phyloP scores from a whole-genome alignment of 768 basidiomycete genomes.

The Boletus reticulatus region DNA sequence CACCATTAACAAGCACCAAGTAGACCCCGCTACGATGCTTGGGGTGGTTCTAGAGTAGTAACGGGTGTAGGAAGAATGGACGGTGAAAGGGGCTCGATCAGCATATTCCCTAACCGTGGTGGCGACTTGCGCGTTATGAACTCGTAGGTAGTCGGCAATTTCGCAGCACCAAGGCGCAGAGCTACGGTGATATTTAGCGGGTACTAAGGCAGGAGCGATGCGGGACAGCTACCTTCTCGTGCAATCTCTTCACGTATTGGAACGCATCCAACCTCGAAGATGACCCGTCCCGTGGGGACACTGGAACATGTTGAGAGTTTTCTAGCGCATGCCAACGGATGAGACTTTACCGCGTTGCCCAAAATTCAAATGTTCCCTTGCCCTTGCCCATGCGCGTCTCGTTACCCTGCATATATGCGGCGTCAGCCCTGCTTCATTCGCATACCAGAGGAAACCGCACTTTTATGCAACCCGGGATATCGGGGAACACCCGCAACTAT shows the following conservation, averaged over 20 bases:
- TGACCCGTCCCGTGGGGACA: conserved; percentile 83
- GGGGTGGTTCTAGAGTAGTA: conserved; percentile 8
- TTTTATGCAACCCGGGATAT: conserved; percentile 97
- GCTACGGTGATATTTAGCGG: conserved; percentile 43
- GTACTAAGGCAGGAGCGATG: not conserved
- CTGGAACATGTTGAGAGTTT: conserved; percentile 38
- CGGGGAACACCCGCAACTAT: conserved; percentile 89
- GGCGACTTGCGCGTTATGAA: conserved; percentile 70
- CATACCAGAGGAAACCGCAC: conserved; percentile 37
- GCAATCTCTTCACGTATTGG: conserved; percentile 92
- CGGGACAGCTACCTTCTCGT: conserved; percentile 66
- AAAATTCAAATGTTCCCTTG: conserved; percentile 96
- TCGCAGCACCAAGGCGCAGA: conserved; percentile 81
- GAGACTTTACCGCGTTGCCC: conserved; percentile 79
- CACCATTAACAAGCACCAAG: not conserved
- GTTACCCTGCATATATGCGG: conserved; percentile 62
- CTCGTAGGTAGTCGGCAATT: conserved; percentile 85
- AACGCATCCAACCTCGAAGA: conserved; percentile 90
- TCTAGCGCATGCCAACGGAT: not conserved
- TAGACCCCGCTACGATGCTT: conserved; percentile 5
- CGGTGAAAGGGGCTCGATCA: conserved; percentile 42
- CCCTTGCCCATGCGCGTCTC: conserved; percentile 99
- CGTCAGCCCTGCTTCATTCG: not conserved
- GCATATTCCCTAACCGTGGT: conserved; percentile 69
- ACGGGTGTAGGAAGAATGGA: conserved; percentile 12